These are phyloP conservation scores for Astrocystis sublimbata DNA, from an alignment of 495 filamentous ascomycete genomes.

Conservation along the genomic window DNA sequence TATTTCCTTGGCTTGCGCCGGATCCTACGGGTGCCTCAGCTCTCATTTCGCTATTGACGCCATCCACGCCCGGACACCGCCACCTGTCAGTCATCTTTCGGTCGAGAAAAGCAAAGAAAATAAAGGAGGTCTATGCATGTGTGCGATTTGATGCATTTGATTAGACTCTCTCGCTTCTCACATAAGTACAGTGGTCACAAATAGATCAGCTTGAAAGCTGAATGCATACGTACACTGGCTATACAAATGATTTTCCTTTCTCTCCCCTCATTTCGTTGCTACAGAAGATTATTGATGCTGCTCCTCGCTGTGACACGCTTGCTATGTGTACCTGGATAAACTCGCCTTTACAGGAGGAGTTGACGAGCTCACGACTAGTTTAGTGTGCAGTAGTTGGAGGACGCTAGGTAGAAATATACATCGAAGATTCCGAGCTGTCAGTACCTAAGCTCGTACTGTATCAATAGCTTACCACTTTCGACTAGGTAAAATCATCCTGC, in stretches of 20 bases:
- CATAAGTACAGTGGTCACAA: too few species aligned
- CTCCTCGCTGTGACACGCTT: not conserved
- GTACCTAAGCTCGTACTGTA: not conserved
- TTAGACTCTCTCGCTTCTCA: not conserved
- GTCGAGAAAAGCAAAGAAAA: not conserved
- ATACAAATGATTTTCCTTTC: not conserved
- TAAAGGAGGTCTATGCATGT: not conserved
- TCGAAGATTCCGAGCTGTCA: too few species aligned
- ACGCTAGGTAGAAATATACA: too few species aligned
- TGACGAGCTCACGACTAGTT: not conserved
- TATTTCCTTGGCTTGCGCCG: not conserved
- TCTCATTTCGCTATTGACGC: constrained; percentile 15
- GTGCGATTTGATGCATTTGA: too few species aligned
- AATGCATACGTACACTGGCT: not conserved
- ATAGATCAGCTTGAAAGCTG: too few species aligned
- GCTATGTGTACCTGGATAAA: not conserved
- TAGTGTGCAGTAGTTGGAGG: not conserved
- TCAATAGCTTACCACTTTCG: not conserved
- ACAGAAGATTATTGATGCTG: not conserved
- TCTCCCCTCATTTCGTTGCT: not conserved
- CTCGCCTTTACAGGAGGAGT: not conserved
- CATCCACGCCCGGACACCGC: constrained; percentile 13
- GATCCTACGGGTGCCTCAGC: not conserved
- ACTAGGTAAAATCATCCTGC: not conserved
- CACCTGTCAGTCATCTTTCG: not conserved